Percentiles rank a stretch among this genome's conserved stretches.
Evolutionary conservation across 2,329 filamentous ascomycete genomes (phyloP).

Genomic region (Cryphonectria nitschkei): DNA sequence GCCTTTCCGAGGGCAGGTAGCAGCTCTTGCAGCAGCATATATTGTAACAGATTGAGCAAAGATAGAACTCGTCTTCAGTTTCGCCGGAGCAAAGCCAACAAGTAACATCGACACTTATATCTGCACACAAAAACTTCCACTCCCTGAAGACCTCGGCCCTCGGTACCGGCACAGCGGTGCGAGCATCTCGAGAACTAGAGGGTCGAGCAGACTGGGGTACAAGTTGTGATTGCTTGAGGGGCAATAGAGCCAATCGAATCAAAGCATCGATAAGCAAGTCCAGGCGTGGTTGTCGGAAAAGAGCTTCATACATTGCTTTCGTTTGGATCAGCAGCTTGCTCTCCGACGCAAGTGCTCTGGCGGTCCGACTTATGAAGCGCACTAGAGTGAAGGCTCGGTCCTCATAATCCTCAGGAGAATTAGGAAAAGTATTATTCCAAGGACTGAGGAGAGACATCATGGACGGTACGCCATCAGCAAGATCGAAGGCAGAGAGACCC

Average conservation of each 20-base stretch:
- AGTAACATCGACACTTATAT: neutral
- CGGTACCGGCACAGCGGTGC: neutral
- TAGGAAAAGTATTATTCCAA: neutral
- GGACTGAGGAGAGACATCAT: neutral
- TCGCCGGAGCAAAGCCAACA: neutral
- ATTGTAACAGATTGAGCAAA: neutral
- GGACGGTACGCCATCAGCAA: neutral
- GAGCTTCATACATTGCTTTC: neutral
- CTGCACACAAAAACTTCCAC: neutral
- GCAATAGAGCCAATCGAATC: neutral
- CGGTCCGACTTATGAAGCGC: neutral
- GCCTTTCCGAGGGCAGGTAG: neutral
- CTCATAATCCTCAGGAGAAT: neutral
- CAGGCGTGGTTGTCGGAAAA: neutral
- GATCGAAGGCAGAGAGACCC: neutral
- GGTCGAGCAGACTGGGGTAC: neutral
- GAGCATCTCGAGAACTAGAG: neutral
- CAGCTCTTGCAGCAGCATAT: neutral
- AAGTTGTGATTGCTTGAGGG: neutral
- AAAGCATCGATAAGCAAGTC: neutral
- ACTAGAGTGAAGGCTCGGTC: neutral
- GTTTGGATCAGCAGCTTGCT: neutral
- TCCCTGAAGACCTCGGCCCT: neutral
- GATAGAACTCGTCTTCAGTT: neutral
- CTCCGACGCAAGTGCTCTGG: neutral